Conservation (phyloP, 371 early-diverging fungal species). For the Funneliformis caledonium region DNA sequence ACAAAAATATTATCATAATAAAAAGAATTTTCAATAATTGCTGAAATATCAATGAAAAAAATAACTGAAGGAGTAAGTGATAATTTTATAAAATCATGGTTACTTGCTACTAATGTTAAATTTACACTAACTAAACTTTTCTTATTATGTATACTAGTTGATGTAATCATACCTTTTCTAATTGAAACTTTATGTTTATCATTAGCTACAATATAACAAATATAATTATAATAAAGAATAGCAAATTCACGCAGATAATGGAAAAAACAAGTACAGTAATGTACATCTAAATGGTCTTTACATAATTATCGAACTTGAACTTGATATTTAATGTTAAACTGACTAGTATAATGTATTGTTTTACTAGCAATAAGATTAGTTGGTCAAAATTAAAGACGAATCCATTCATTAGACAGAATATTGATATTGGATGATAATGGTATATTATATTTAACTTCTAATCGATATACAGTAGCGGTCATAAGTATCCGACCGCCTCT, state of each 20-base stretch:
- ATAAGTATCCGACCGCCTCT: no score
- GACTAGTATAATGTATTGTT: not conserved
- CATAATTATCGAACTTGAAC: not conserved
- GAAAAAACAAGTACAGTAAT: not conserved
- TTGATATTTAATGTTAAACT: not conserved
- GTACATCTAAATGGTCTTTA: not conserved
- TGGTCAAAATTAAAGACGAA: not conserved
- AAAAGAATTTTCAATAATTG: not conserved
- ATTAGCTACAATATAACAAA: not conserved
- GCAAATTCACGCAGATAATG: not conserved
- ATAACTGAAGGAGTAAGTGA: not conserved
- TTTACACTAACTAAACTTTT: not conserved
- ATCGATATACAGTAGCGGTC: no score
- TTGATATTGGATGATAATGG: not conserved
- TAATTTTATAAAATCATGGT: not conserved
- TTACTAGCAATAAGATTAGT: not conserved
- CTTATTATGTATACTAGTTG: not conserved
- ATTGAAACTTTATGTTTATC: not conserved
- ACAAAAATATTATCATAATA: not conserved
- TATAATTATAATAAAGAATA: not conserved
- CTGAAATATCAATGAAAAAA: not conserved
- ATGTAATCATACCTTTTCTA: not conserved
- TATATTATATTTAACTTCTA: no score
- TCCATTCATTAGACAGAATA: not conserved
- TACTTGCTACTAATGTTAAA: not conserved